Evolutionary conservation across 345 rosid genomes (phyloP), one percentile per base, ranked within the genome.

Genomic region (Lepidium aucheri): DNA sequence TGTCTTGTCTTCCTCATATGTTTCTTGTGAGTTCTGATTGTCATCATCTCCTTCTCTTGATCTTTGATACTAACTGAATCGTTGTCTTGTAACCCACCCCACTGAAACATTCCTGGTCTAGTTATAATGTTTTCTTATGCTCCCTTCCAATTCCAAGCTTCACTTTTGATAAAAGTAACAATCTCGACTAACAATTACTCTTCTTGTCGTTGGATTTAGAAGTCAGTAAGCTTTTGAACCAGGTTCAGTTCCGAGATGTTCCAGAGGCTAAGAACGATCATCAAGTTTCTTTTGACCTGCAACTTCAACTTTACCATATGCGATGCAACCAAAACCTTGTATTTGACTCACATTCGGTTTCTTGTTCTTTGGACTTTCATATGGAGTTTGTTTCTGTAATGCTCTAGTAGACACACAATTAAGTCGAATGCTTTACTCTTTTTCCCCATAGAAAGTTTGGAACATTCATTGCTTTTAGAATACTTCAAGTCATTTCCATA

Each of bases 361-460:
- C n/a, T 46, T 46, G 0, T 12, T 6, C 3, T 0, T 1, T 0
- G 4, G 10, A 0, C 1, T 0, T 10, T 45, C 26, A 3, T 45
- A 45, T 45, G 51, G 13, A 9, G 51, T 45, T 20, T 9, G 4
- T 3, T 3, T 24, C 3, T 24, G 4, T 24, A 39, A 4, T 1
- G 26, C 12, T 44, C 50, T 44, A 0, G 50, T 44, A 1, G 26
- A 0, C 1, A 44, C 6, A 2, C 50, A 4, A 2, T 45, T 45
- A 45, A 0, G 51, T 45, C 0, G 51, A 10, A 4, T 45, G 28
- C 1, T 7, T 4, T 0, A 18, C 7, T 10, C n/a, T n/a, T 4
- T 45, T 28, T 18, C 51, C 13, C 51, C 28, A 45, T 2, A 45
- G 0, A 2, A 7, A 18, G 1, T 18, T 45, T 10, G 28, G 28